Base-by-base conservation (phyloP, 805 yeast genomes). In the Yamadazyma sp. region DNA sequence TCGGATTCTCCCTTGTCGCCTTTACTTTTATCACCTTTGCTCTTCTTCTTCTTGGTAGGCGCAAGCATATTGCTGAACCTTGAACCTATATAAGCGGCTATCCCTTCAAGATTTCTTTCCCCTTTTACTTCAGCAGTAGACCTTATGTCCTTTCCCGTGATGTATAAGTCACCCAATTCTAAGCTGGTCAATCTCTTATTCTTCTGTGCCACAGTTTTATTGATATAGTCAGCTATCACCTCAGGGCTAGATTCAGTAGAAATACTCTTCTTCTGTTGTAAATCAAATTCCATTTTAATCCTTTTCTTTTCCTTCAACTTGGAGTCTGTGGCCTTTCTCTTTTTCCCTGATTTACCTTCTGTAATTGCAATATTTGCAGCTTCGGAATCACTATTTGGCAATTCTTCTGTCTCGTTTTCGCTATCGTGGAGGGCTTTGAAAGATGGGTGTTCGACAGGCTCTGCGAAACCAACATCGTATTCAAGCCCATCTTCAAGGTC, bases 401-500 rank as follows among this genome's bases (percentile, higher is more conserved):
- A 28, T 17, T 45, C 42, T 11, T 35, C 47, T 10, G 17, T 42
- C 23, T 48, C 53, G 13, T 48, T 57, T 12, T 58, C 64, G 20
- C 52, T 59, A 9, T 49, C 63, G 9, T 58, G 57, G n/a, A n/a
- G n/a, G n/a, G n/a, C n/a, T n/a, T n/a, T n/a, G n/a, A n/a, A n/a
- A n/a, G n/a, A n/a, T n/a, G n/a, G n/a, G 2, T 19, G 18, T 12
- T 15, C 32, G 5, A 11, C 17, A n/a, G 58, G 62, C 21, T 57
- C 64, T 11, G 14, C 42, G 19, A 62, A 49, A 26, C 73, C 76
- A 16, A 75, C 66, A 4, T 68, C 72, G 53, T 84, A 84, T 3
- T 71, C 83, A 34, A 87, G 64, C 2, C 88, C 91, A 54, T 86
- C 95, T 35, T 85, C 90, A 41, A 87, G 66, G 43, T 83, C 95